Evolutionary conservation across 345 rosid genomes (phyloP), one percentile per base, ranked within the genome.

Genomic region (Dimocarpus longan): DNA sequence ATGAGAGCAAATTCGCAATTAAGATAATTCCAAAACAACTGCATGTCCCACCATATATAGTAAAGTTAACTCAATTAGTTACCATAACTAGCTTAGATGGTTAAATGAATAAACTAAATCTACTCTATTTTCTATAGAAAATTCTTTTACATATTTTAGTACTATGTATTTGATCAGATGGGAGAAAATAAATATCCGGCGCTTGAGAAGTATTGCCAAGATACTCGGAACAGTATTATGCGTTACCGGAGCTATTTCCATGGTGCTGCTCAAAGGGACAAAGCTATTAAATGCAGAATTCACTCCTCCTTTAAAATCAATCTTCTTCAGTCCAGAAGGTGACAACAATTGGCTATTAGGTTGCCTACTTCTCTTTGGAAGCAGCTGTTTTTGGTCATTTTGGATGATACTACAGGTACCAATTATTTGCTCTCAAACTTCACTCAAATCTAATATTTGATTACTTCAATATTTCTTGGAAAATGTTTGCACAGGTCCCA

Each of bases 381-480:
- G 91, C 71, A 82, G 89, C 66, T 81, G 90, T 10, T 85, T 80
- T 78, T 90, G 91, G 93, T 87, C 93, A 9, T 52, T 78, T 66
- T 92, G 93, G 97, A 70, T 90, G 76, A 83, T 92, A 52, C 79
- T 92, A 74, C 92, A 88, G 84, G 91, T 87, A 75, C 64, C 37
- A 32, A 32, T 32, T 32, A 32, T 32, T 32, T 32, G 37, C 37
- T 32, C 4, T 32, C 37, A 2, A 32, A 32, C 37, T 32, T 32
- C 37, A 32, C 37, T 32, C 37, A 3, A 1, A 32, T 68, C 26
- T 3, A 40, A 10, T 10, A 16, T 21, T 42, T 52, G 37, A n/a
- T 24, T 21, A 28, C 42, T 54, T 0, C 22, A 8, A 9, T 8
- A 3, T 21, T 15, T 4, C 16, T 59, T 12, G 37, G 52, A 46